Conservation (phyloP, 495 filamentous ascomycete genomes). For the Tuber magnatum region DNA sequence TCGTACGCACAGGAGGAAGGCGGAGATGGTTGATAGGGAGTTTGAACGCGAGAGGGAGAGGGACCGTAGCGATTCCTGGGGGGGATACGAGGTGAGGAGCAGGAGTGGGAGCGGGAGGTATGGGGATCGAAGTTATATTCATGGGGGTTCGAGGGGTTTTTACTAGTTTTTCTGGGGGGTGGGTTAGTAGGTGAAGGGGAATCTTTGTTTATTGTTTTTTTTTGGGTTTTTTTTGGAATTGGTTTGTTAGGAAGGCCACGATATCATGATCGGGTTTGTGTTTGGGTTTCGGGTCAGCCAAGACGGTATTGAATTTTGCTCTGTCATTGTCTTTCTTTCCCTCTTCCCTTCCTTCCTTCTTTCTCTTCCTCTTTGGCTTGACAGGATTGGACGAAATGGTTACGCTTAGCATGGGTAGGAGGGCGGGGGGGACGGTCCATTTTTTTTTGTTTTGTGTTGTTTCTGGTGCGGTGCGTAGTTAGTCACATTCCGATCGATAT, state of each 20-base stretch:
- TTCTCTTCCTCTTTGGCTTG: not conserved
- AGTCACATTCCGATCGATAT: not conserved
- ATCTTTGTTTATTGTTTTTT: not conserved
- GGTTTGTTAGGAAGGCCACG: not conserved
- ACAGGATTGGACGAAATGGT: not conserved
- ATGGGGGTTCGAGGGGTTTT: not conserved
- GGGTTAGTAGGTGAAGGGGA: not conserved
- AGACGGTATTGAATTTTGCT: constrained; percentile 1
- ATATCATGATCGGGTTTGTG: constrained; percentile 3
- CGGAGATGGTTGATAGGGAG: not conserved
- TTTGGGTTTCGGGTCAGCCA: not conserved
- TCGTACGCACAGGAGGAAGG: not conserved
- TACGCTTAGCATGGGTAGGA: not conserved
- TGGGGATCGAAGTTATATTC: not conserved
- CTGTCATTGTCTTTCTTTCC: not conserved
- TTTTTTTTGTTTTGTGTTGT: not conserved
- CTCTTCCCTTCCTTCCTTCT: not conserved
- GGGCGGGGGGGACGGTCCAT: not conserved
- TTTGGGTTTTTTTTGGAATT: not conserved
- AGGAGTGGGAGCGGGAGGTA: not conserved
- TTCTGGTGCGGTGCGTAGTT: not conserved
- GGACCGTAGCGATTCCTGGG: not conserved
- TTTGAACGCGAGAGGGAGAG: not conserved
- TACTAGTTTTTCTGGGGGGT: not conserved
- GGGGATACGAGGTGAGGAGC: not conserved